A percentile compares a stretch with the other conserved stretches of the same genome.
phyloP scores from a whole-genome alignment of 495 filamentous ascomycete species.

The Hypoxylon subgilvum region DNA sequence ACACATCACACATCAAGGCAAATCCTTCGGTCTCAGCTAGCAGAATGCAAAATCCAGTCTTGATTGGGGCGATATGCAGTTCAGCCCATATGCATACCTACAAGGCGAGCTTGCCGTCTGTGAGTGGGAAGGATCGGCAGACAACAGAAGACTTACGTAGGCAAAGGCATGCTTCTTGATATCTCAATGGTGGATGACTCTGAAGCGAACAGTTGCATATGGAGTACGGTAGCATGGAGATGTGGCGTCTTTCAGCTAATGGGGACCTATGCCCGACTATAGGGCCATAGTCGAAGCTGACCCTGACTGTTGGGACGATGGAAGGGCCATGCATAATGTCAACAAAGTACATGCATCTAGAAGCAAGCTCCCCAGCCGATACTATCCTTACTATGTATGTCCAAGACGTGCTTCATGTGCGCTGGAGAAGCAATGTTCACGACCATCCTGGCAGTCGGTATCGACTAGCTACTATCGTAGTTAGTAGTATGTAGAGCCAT shows the following conservation, averaged over 20 bases:
- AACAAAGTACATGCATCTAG: not conserved
- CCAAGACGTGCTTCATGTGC: constrained; percentile 12
- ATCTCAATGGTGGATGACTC: not conserved
- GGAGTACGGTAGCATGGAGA: not conserved
- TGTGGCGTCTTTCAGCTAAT: constrained; percentile 22
- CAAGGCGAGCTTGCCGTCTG: too few species aligned
- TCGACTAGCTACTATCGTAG: not conserved
- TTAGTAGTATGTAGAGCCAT: too few species aligned
- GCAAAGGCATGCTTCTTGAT: not conserved
- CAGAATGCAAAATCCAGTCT: too few species aligned
- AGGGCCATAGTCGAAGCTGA: constrained; percentile 9
- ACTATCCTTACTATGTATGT: not conserved
- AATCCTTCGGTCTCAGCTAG: too few species aligned
- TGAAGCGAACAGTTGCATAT: not conserved
- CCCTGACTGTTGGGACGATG: constrained; percentile 3
- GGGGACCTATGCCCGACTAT: constrained; percentile 20
- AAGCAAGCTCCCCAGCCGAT: not conserved
- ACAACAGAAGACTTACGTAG: too few species aligned
- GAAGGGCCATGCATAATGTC: constrained; percentile 12
- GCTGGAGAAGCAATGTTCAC: constrained; percentile 9
- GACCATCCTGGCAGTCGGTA: not conserved
- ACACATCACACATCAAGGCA: too few species aligned
- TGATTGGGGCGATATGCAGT: too few species aligned
- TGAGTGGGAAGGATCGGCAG: too few species aligned
- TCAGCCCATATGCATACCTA: too few species aligned